Base-by-base conservation (phyloP, 257 asterid species). In the Ligustrum vulgare region DNA sequence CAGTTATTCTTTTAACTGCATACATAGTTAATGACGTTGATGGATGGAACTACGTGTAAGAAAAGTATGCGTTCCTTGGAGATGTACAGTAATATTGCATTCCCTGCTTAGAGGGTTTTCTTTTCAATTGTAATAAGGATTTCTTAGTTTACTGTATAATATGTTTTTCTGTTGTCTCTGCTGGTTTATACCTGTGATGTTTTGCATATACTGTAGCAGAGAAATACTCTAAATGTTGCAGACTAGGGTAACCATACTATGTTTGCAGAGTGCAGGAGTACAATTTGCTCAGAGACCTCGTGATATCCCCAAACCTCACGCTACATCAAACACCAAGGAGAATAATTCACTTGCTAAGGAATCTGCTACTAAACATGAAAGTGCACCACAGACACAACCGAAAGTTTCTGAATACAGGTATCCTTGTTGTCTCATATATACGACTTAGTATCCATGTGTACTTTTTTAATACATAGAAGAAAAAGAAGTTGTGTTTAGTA, bases 251-350 rank as follows among this genome's bases (percentile, higher is more conserved):
- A 81, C 62, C 75, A 70, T 66, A 66, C 72, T 60, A 51, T 76
- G 67, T 77, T 84, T 70, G 0, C 96, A 95, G 99, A 91, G 87
- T 85, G 93, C 96, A 70, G 98, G 97, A 72, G 98, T 95, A 72
- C 80, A 95, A 86, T 95, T 95, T 83, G 87, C 97, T 71, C 89
- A 87, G 89, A 89, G 91, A 80, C 85, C 93, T 60, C 82, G 18
- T 70, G 88, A 76, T 47, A 69, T 78, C 69, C 83, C 87, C 76
- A 88, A 79, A 56, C 85, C 86, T 77, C 81, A 81, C 37, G 82
- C 89, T 34, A 71, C 82, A 32, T 32, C 86, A 41, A 81, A 81
- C 45, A 82, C 71, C 75, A 85, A 72, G 71, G 84, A 78, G 78
- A 65, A 78, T 69, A 86, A 70, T 75, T 77, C 83, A 75, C 84